Evolutionary conservation across 2,329 filamentous ascomycete genomes (phyloP).

Genomic region (Delphinella strobiligena): DNA sequence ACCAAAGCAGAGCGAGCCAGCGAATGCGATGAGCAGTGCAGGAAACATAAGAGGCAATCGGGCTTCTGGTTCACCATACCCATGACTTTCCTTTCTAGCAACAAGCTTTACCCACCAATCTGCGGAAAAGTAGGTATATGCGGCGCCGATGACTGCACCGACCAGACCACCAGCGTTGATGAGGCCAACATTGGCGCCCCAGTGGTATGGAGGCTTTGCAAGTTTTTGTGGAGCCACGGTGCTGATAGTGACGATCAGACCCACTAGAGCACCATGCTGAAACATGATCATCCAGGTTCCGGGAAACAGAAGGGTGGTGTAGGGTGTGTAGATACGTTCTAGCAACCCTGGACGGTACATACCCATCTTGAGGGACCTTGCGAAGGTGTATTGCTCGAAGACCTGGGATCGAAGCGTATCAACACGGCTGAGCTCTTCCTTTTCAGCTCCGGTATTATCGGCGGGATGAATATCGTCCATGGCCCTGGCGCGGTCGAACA

Average conservation of each 20-base stretch:
- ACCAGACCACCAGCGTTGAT: conserved; percentile 27
- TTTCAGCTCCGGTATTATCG: conserved; percentile 11
- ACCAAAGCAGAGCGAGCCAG: conserved; percentile 27
- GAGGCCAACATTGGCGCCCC: conserved; percentile 27
- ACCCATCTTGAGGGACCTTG: conserved; percentile 23
- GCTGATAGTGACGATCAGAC: conserved; percentile 26
- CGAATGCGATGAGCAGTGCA: conserved; percentile 24
- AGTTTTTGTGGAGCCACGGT: conserved; percentile 27
- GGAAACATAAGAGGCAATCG: conserved; percentile 28
- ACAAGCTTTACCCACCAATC: conserved; percentile 25
- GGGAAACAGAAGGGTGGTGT: conserved; percentile 25
- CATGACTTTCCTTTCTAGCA: conserved; percentile 24
- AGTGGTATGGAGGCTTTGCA: conserved; percentile 28
- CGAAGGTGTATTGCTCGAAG: conserved; percentile 18
- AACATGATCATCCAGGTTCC: conserved; percentile 30
- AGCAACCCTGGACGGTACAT: conserved; percentile 23
- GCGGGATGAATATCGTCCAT: conserved; percentile 11
- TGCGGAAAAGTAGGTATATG: conserved; percentile 25
- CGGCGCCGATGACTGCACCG: conserved; percentile 23
- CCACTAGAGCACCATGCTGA: conserved; percentile 31
- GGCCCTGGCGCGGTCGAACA: conserved; percentile 23
- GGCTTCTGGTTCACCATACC: conserved; percentile 28
- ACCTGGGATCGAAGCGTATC: conserved; percentile 12
- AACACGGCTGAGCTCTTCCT: conserved; percentile 12
- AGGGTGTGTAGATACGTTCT: conserved; percentile 25